These are phyloP conservation scores for Pythium biforme DNA, from an alignment of 352 stramenopile species.

Conservation along the genomic window DNA sequence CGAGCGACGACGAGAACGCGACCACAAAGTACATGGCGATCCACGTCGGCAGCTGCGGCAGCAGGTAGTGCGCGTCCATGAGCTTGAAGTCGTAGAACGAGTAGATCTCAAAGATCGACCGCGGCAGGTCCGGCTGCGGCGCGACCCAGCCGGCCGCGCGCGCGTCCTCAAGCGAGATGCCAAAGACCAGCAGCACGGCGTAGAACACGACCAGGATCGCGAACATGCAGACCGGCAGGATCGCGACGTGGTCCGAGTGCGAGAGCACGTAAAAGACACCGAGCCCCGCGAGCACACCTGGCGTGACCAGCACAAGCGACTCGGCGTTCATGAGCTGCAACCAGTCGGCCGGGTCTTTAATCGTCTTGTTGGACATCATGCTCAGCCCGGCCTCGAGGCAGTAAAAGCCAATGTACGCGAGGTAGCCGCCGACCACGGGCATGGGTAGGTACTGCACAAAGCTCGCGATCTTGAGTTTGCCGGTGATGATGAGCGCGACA, in stretches of 20 bases:
- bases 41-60: conserved; percentile 85
- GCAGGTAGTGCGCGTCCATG: conserved; percentile 59
- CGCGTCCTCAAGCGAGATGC: conserved; percentile 84
- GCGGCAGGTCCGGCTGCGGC: conserved; percentile 54
- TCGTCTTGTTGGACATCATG: conserved; percentile 89
- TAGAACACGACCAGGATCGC: conserved; percentile 83
- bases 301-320: conserved; percentile 79
- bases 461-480: conserved; percentile 92
- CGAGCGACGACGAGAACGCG: conserved; percentile 96
- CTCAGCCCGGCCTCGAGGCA: conserved; percentile 79
- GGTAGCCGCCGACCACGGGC: conserved; percentile 97
- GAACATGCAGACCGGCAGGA: conserved; percentile 91
- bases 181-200: conserved; percentile 69
- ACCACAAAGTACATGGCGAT: conserved; percentile 99
- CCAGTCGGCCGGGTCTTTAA: conserved; percentile 90
- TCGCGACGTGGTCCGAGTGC: conserved; percentile 73
- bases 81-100: conserved; percentile 70
- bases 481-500: conserved; percentile 92
- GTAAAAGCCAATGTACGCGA: conserved; percentile 96
- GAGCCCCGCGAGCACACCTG: conserved; percentile 81
- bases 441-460: conserved; percentile 98
- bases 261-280: conserved; percentile 85
- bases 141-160: conserved; percentile 92
- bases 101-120: conserved; percentile 75
- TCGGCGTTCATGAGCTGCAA: conserved; percentile 69